Base-by-base conservation (phyloP, 2,329 filamentous ascomycete genomes). In the Magnaporthiopsis poae region DNA sequence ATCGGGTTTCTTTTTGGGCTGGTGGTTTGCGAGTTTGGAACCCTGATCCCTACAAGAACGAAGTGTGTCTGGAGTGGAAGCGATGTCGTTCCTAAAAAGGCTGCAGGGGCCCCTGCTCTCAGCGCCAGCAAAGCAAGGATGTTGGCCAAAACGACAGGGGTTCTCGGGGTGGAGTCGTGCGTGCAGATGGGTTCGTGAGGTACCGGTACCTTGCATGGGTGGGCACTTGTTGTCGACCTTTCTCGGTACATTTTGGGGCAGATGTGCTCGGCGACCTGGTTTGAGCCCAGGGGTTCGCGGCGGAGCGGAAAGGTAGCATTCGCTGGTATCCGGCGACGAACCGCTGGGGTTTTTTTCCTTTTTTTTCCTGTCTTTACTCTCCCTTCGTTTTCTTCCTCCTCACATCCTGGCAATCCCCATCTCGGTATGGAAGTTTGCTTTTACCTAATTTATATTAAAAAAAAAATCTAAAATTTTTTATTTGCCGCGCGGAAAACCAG, bases 81-180 rank as follows among this genome's bases (percentile, higher is more conserved):
- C 36, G 64, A 65, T 65, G 64, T 65, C 64, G 64, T 65, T 60
- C 35, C 31, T 33, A 31, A 65, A 27, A 62, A 61, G 60, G 60
- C 60, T 60, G 35, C 27, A 60, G 62, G 46, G 64, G 35, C 60
- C 18, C 64, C 60, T 39, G 60, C 13, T 35, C 27, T 27, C 35
- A 52, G 64, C 64, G 56, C 21, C 35, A 39, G 52, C 56, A 60
- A 25, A 60, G 27, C 27, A 27, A 27, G 64, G n/a, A 31, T 60
- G 21, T 25, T 60, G 31, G 59, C 35, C 61, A 65, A 62, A 62
- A 64, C 31, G 39, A 62, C 61, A 62, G 33, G 61, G 61, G 61
- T 15, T 33, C 27, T 33, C 31, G 21, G 61, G 29, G 61, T 62
- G 61, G 61, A 36, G 61, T 62, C 31, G 25, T 35, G 61, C 31